Conservation (phyloP, 805 yeast genomes). For the Dipodascus albidus region DNA sequence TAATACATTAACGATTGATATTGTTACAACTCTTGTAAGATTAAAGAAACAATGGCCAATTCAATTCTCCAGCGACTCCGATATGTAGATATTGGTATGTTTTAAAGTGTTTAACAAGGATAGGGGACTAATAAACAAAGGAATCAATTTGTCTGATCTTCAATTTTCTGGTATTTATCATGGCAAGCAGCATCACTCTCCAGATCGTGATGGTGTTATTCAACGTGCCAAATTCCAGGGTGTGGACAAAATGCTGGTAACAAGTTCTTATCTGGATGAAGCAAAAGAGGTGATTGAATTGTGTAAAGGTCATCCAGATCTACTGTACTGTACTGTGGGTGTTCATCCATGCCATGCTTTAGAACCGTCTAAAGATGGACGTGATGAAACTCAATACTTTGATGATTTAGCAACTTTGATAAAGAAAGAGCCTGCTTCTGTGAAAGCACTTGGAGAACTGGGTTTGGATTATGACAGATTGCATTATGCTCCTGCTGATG, state of each 20-base stretch:
- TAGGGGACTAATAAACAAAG: constrained; percentile 30
- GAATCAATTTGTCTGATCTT: constrained; percentile 74
- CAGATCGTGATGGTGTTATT: constrained; percentile 54
- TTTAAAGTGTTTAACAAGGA: background rate
- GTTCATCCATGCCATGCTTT: constrained; percentile 88
- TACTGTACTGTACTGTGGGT: constrained; percentile 66
- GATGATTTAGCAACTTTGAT: constrained; percentile 25
- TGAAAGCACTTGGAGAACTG: constrained; percentile 86
- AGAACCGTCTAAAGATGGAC: constrained; percentile 33
- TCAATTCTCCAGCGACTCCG: background rate
- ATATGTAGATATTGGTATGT: constrained; percentile 3
- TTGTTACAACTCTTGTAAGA: background rate
- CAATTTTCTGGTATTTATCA: constrained; percentile 81
- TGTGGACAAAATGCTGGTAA: constrained; percentile 62
- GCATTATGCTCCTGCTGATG: constrained; percentile 55
- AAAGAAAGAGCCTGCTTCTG: constrained; percentile 31
- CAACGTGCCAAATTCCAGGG: constrained; percentile 52
- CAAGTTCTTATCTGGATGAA: constrained; percentile 71
- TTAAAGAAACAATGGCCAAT: background rate
- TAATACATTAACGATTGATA: no score
- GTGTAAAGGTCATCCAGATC: constrained; percentile 29
- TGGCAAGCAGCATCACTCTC: constrained; percentile 55
- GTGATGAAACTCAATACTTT: constrained; percentile 11
- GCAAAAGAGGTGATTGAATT: constrained; percentile 49
- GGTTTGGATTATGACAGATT: constrained; percentile 92